Evolutionary conservation across 2,329 filamentous ascomycete genomes (phyloP).

Genomic region (Aspergillus quadrilineatus): DNA sequence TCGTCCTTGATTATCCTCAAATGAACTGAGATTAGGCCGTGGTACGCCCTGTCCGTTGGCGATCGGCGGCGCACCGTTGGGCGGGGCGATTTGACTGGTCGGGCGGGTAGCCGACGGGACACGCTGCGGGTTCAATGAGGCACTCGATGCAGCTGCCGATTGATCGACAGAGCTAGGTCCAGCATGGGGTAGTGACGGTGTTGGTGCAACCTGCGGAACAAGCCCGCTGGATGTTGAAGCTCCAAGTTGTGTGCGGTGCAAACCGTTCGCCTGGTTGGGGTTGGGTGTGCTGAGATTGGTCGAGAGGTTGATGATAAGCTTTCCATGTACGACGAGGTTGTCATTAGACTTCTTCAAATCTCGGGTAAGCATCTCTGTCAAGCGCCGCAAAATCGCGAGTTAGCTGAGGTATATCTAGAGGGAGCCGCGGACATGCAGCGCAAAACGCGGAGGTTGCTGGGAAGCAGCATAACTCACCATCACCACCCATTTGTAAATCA

Average conservation of each 20-base stretch:
- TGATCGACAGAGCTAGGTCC: constrained; percentile 30
- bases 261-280: constrained; percentile 50
- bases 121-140: constrained; percentile 37
- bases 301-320: constrained; percentile 93
- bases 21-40: constrained; percentile 73
- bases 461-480: constrained; percentile 63
- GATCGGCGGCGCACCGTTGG: constrained; percentile 41
- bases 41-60: constrained; percentile 41
- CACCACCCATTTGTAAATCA: constrained; percentile 81
- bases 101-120: constrained; percentile 37
- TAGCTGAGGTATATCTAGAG: constrained; percentile 5
- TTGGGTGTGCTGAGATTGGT: constrained; percentile 78
- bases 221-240: constrained; percentile 41
- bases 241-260: constrained; percentile 36
- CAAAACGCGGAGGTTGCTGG: background rate
- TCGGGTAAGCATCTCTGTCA: constrained; percentile 86
- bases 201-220: constrained; percentile 34
- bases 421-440: background rate
- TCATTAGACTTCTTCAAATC: constrained; percentile 98
- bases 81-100: constrained; percentile 37
- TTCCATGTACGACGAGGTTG: constrained; percentile 95
- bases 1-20: constrained; percentile 93
- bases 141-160: constrained; percentile 32
- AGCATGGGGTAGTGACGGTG: constrained; percentile 27
- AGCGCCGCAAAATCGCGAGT: constrained; percentile 17